Base-by-base conservation (phyloP, 2,329 filamentous ascomycete genomes). In the Venturia asperata region DNA sequence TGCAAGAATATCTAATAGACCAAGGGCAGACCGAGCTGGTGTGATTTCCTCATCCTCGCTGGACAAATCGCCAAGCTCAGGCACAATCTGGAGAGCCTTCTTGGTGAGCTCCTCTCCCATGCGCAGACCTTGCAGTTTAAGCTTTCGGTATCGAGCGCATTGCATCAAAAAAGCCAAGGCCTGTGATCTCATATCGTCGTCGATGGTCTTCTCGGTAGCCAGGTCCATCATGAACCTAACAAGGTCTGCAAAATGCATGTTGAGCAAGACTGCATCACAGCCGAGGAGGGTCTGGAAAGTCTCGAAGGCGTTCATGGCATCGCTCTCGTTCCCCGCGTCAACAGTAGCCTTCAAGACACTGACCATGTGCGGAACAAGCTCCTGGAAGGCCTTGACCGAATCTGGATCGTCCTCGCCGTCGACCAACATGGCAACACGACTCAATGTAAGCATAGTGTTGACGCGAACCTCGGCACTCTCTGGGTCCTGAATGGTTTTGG, bases 281-380 rank as follows among this genome's bases (percentile, higher is more conserved):
- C 89, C 90, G 64, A 99, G 85, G 72, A 97, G 87, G 62, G 91
- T 94, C 81, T 97, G 94, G 84, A 97, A 96, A 70, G 96, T 92
- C 75, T 97, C 94, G 71, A 97, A 99, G 34, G 91, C 86, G 74
- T 93, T 87, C 81, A 93, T 91, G 70, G 90, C 87, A 74, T 89
- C 88, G 74, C 96, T 92, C 71, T 97, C 92, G 71, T 97, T 89
- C 66, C 85, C 84, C 66, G 84, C 83, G 71, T 91, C 85, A 66
- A 97, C 89, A 34, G 90, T 86, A 68, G 87, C 84, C 82, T 96
- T 94, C 69, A 97, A 83, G 13, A 97, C 91, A 68, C 87, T 85
- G 67, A 97, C 93, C 88, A 97, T 94, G 71, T 85, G 80, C 13
- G 94, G 93, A 67, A 97, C 83, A 65, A 94, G 85, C 69, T 84